Conservation (phyloP, 345 rosid species). For the Eucalyptus sp. region DNA sequence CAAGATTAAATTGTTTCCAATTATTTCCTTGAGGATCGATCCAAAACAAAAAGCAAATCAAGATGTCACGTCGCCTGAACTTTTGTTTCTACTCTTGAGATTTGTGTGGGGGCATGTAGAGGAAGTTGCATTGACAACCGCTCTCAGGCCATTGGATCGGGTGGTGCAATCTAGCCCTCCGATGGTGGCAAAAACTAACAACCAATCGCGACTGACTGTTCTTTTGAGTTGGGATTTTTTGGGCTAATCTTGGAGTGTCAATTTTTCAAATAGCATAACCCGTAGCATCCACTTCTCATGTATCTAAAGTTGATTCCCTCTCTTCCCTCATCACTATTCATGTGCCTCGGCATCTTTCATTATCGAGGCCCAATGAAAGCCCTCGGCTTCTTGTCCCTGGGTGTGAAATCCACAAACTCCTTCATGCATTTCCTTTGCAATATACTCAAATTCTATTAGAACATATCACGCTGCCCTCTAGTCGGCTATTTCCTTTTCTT, state of each 20-base stretch:
- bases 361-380: not conserved
- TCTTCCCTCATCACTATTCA: not conserved
- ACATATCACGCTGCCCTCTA: not conserved
- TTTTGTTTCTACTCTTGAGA: not conserved
- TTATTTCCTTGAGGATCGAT: not conserved
- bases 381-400: not conserved
- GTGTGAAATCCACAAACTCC: not conserved
- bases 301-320: not conserved
- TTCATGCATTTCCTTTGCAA: not conserved
- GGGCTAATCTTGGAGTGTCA: not conserved
- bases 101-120: not conserved
- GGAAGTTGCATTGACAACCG: not conserved
- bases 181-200: not conserved
- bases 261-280: not conserved
- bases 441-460: not conserved
- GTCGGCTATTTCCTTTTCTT: not conserved
- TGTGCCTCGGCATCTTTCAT: not conserved
- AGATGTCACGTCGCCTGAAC: not conserved
- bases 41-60: not conserved
- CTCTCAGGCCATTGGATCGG: not conserved
- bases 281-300: not conserved
- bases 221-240: not conserved
- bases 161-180: not conserved
- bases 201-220: too few species aligned
- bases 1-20: not conserved